phyloP scores from a whole-genome alignment of 2,329 filamentous ascomycete genomes.

The Diaporthe longicolla region DNA sequence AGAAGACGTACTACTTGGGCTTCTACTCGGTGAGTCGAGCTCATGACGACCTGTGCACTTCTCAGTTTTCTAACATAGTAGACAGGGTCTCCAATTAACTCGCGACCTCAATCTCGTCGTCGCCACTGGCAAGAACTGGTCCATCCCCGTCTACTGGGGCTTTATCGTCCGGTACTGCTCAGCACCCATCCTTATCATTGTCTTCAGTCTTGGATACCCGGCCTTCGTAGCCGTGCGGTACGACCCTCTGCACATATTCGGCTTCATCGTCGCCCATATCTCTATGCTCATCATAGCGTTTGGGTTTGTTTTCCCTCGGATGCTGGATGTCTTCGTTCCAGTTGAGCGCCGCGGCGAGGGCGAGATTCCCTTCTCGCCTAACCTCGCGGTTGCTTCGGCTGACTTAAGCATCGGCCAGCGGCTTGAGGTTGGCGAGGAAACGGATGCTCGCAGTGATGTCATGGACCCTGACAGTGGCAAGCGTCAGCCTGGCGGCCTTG shows the following conservation, averaged over 20 bases:
- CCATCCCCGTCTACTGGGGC: conserved; percentile 4
- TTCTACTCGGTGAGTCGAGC: neutral
- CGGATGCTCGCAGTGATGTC: neutral
- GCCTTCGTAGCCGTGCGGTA: neutral
- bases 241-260: conserved; percentile 11
- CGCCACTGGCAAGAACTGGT: conserved; percentile 15
- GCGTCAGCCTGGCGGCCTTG: no score
- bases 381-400: conserved; percentile 7
- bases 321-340: neutral
- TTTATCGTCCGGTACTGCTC: neutral
- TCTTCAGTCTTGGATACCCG: conserved; percentile 3
- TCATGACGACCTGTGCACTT: no score
- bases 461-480: neutral
- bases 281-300: conserved; percentile 5
- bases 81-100: neutral
- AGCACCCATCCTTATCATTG: conserved; percentile 2
- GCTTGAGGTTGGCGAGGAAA: neutral
- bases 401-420: neutral
- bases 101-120: conserved; percentile 18
- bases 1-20: conserved; percentile 5
- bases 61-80: neutral
- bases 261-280: neutral
- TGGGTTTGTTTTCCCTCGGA: neutral
- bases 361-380: neutral
- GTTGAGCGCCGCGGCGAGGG: conserved; percentile 7